phyloP scores from a whole-genome alignment of 202 grass and related monocot species.

The Schoenoplectus tabernaemontani region DNA sequence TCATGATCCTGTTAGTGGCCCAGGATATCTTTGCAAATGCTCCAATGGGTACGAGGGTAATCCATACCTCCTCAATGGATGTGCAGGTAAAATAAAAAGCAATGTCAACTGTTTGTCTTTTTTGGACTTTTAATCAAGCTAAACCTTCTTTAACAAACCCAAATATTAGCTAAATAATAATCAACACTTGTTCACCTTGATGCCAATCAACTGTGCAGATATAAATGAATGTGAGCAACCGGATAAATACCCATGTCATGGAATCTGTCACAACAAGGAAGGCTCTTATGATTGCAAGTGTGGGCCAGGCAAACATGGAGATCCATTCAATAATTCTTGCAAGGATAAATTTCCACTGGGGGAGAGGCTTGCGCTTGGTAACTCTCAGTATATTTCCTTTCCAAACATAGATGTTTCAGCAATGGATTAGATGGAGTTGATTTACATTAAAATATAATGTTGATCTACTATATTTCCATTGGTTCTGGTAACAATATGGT shows the following conservation, averaged over 20 bases:
- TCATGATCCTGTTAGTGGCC: slow-evolving; percentile 25
- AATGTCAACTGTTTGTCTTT: background rate
- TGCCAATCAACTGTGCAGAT: slow-evolving; percentile 22
- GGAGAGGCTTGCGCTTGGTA: slow-evolving; percentile 21
- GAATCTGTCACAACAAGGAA: slow-evolving; percentile 15
- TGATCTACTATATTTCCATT: background rate
- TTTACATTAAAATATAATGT: too few species aligned
- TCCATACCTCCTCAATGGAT: slow-evolving; percentile 31
- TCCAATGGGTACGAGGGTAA: slow-evolving; percentile 37
- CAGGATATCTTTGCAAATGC: slow-evolving; percentile 50
- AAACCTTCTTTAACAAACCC: background rate
- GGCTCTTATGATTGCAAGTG: slow-evolving; percentile 28
- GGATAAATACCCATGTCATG: slow-evolving; percentile 26
- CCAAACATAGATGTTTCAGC: background rate
- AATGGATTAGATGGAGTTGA: too few species aligned
- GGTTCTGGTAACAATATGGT: background rate
- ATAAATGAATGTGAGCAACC: slow-evolving; percentile 25
- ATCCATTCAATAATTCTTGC: background rate
- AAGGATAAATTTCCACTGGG: background rate
- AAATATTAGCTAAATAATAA: background rate
- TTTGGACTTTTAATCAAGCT: background rate
- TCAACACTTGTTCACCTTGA: background rate
- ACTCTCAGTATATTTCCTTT: background rate
- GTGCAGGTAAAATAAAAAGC: slow-evolving; percentile 20
- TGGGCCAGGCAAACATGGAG: background rate